Base-by-base conservation (phyloP, 2,329 filamentous ascomycete genomes). In the Botryotinia calthae region DNA sequence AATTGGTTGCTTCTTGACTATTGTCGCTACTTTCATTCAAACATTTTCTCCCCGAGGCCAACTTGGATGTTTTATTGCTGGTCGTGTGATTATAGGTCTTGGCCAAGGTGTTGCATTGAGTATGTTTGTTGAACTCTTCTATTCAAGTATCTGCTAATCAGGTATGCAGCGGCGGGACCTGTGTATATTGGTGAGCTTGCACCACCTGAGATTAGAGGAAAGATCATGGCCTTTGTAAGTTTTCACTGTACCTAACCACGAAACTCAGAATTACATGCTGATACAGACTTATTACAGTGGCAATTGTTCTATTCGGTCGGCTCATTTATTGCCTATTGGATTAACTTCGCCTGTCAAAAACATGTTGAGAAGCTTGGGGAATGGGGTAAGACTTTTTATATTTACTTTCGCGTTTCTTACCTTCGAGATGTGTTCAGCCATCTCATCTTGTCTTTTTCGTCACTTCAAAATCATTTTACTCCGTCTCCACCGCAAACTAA, bases 101-200 rank as follows among this genome's bases (percentile, higher is more conserved):
- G 90, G 90, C 2, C 90, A 93, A 81, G 68, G 90, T 75, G 85
- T 92, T 79, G 90, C 90, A 70, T 79, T 91, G 76, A 91, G 83
- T 85, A 82, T 78, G 83, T 81, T 48, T 56, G n/a, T 37, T 6
- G 1, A 18, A 25, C 2, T 16, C 37, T 34, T n/a, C 6, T 25
- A 25, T n/a, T 22, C 8, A 62, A 44, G 4, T 42, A 2, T 42
- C 31, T 54, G 14, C 59, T 65, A 58, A 72, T 51, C 6, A 16
- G n/a, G 46, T 58, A 40, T 25, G 20, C 64, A 89, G 88, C 90
- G 46, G 86, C 90, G 70, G 90, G 90, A 2, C 89, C 90, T 22
- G 89, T 91, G 69, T 93, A 92, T 81, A 93, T 93, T 74, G 89
- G 90, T 74, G 90, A 93, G 80, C 82, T 92, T 64, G 85, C 89